Percentiles rank a stretch among this genome's conserved stretches.
These are phyloP conservation scores for Ophiostoma novo-ulmi DNA, from an alignment of 2,329 filamentous ascomycete species.

Conservation along the genomic window DNA sequence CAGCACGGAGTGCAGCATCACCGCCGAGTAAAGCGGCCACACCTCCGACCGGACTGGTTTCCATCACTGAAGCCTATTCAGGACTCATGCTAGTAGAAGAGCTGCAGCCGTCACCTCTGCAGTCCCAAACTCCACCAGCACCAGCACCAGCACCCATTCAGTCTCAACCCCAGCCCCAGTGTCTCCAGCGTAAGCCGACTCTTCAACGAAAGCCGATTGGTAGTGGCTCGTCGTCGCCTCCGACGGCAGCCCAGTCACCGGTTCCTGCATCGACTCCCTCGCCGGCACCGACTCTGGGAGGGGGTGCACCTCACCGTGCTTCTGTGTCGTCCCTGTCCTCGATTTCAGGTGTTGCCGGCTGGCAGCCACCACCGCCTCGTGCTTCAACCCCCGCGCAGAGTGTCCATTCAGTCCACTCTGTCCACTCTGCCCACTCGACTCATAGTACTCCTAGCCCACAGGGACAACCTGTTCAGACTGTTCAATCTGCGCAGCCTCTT, in stretches of 20 bases:
- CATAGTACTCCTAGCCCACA: constrained; percentile 8
- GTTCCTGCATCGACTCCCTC: background rate
- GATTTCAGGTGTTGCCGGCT: background rate
- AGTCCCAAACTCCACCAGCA: background rate
- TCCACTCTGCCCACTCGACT: constrained; percentile 14
- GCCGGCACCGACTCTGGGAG: background rate
- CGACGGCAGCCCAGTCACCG: constrained; percentile 11
- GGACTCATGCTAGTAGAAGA: constrained; percentile 32
- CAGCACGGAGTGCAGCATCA: background rate
- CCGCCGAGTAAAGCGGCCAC: background rate
- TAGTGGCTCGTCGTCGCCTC: constrained; percentile 3
- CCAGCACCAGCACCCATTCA: background rate
- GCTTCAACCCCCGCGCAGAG: constrained; percentile 19
- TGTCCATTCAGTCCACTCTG: constrained; percentile 19
- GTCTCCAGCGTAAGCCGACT: constrained; percentile 21
- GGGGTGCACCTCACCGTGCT: constrained; percentile 15
- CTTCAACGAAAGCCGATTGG: constrained; percentile 17
- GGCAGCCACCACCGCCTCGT: background rate
- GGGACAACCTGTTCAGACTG: background rate
- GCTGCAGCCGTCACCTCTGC: constrained; percentile 1
- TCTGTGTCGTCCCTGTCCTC: constrained; percentile 22
- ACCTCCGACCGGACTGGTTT: background rate
- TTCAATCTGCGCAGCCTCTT: background rate
- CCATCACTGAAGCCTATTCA: constrained; percentile 30
- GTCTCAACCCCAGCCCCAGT: constrained; percentile 13